These are phyloP conservation scores for Hordeum vulgare DNA, from an alignment of 176 grass and related monocot species.

Conservation along the genomic window DNA sequence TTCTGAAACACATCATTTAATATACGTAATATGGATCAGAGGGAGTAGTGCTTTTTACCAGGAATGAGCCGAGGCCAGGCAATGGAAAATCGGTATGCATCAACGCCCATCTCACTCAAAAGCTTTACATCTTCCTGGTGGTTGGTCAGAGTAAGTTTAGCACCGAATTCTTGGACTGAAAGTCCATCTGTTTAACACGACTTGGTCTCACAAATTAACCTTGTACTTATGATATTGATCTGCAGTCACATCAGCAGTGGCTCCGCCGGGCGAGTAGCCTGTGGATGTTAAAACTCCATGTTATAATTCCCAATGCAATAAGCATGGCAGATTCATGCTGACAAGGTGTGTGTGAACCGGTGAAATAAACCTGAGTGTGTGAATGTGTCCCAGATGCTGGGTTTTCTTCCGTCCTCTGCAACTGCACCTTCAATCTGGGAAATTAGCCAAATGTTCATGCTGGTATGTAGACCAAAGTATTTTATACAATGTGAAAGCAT, in stretches of 20 bases:
- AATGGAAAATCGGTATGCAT: conserved; percentile 84
- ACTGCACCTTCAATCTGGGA: neutral
- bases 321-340: neutral
- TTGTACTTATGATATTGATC: conserved; percentile 96
- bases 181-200: neutral
- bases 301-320: neutral
- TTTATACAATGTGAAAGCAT: no score
- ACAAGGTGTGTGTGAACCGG: no score
- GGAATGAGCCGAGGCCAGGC: conserved; percentile 79
- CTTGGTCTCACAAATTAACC: conserved; percentile 18
- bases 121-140: conserved; percentile 88
- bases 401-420: neutral
- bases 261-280: conserved; percentile 49
- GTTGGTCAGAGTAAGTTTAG: neutral
- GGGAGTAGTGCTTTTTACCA: conserved; percentile 18
- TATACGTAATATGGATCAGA: neutral
- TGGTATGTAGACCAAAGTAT: neutral
- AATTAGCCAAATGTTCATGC: neutral
- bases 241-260: conserved; percentile 72
- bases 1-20: neutral
- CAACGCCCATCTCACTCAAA: conserved; percentile 69
- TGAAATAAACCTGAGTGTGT: conserved; percentile 33
- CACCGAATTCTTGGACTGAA: neutral
- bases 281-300: conserved; percentile 1
- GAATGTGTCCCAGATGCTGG: conserved; percentile 73